Evolutionary conservation across 2,329 filamentous ascomycete species (phyloP).

Genomic region (Orbilia javanica): DNA sequence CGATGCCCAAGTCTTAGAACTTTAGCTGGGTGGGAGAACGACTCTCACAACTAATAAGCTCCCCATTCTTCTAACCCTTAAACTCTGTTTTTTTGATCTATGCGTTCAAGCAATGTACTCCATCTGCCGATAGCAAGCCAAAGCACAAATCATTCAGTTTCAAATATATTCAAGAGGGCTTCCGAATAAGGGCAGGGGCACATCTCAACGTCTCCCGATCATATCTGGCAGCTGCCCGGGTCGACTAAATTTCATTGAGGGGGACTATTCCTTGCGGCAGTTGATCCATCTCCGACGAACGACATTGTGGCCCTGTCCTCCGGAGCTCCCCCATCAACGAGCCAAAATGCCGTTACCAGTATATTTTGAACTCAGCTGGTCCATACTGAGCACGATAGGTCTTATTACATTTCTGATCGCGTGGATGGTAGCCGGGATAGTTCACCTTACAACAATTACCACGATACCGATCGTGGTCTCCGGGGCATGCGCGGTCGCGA

Average conservation of each 20-base stretch:
- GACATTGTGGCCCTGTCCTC: background rate
- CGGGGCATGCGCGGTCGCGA: conserved; percentile 65
- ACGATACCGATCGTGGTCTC: conserved; percentile 66
- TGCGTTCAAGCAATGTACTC: conserved; percentile 27
- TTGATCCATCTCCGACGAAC: background rate
- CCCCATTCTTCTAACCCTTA: background rate
- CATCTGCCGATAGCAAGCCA: background rate
- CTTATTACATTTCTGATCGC: conserved; percentile 66
- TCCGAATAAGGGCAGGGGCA: background rate
- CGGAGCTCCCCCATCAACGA: background rate
- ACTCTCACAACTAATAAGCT: background rate
- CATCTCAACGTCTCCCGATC: background rate
- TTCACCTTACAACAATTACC: conserved; percentile 65
- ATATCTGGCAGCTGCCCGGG: background rate
- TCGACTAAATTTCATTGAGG: no score
- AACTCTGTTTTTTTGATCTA: conserved; percentile 12
- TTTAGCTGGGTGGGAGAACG: background rate
- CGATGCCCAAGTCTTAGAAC: background rate
- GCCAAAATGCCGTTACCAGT: conserved; percentile 52
- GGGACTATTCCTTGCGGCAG: no score
- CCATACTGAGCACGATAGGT: conserved; percentile 68
- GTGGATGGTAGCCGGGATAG: conserved; percentile 66
- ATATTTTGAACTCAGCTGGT: conserved; percentile 68
- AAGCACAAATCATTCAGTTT: no score
- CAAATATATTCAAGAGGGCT: background rate